phyloP scores from a whole-genome alignment of 805 yeast species.

The Teunomyces tritomae region DNA sequence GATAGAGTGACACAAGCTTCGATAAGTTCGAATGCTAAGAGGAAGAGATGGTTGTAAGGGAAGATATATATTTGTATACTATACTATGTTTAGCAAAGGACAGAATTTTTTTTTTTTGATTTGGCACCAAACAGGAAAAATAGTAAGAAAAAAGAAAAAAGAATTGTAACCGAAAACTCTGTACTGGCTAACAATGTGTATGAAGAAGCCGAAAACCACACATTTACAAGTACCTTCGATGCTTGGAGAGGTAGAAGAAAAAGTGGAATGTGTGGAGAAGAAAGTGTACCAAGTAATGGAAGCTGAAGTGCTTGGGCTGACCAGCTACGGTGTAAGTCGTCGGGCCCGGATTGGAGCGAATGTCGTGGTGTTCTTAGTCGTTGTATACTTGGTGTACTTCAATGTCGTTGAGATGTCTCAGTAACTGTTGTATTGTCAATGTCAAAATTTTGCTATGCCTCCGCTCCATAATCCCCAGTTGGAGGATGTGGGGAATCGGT shows the following conservation, averaged over 20 bases:
- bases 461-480: too few relatives aligned
- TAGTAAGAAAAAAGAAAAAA: neutral
- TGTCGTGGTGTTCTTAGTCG: neutral
- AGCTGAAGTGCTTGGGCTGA: too few relatives aligned
- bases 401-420: neutral
- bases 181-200: constrained; percentile 2
- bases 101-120: too few relatives aligned
- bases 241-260: neutral
- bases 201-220: constrained; percentile 3
- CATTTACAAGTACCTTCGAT: neutral
- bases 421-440: too few relatives aligned
- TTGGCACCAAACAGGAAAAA: neutral
- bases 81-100: too few relatives aligned
- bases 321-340: neutral
- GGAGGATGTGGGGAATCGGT: too few relatives aligned
- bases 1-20: constrained; percentile 43
- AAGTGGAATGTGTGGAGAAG: neutral
- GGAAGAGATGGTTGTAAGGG: constrained; percentile 40
- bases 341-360: neutral
- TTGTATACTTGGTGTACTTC: neutral
- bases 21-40: constrained; percentile 31
- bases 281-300: too few relatives aligned
- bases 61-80: neutral
- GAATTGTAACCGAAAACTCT: neutral
- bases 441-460: too few relatives aligned